Percentiles rank a stretch among this genome's conserved stretches.
phyloP scores from a whole-genome alignment of 352 stramenopile species.

The Phytophthora constricta region DNA sequence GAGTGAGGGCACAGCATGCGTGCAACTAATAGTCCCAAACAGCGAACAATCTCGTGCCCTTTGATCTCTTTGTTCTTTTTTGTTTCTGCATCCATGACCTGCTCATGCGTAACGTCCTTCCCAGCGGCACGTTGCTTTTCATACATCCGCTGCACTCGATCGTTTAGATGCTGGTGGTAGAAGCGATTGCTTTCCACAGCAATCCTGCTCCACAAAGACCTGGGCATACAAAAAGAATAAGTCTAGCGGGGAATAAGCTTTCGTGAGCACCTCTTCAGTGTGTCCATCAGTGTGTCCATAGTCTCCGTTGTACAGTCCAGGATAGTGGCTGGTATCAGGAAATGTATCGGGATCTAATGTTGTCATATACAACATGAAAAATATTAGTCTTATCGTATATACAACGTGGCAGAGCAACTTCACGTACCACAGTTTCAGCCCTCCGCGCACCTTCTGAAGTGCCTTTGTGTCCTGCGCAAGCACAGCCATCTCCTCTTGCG shows the following conservation, averaged over 20 bases:
- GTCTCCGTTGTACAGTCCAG: constrained; percentile 1
- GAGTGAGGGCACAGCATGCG: constrained; percentile 19
- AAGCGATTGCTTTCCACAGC: constrained; percentile 19
- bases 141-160: background rate
- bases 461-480: constrained; percentile 1
- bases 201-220: constrained; percentile 4
- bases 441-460: constrained; percentile 1
- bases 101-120: background rate
- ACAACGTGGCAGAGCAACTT: background rate
- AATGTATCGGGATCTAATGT: constrained; percentile 8
- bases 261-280: background rate
- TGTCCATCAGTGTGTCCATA: too few species aligned
- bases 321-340: background rate
- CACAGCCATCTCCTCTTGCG: background rate
- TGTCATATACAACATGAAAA: background rate
- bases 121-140: background rate
- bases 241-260: constrained; percentile 10
- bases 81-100: constrained; percentile 6
- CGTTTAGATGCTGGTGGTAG: constrained; percentile 20
- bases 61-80: constrained; percentile 20
- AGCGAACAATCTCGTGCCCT: constrained; percentile 9
- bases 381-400: background rate
- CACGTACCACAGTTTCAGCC: constrained; percentile 15
- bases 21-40: constrained; percentile 15
- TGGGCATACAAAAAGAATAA: constrained; percentile 22